Evolutionary conservation across 2,329 filamentous ascomycete species (phyloP).

Genomic region (Pyrenochaeta sp.): DNA sequence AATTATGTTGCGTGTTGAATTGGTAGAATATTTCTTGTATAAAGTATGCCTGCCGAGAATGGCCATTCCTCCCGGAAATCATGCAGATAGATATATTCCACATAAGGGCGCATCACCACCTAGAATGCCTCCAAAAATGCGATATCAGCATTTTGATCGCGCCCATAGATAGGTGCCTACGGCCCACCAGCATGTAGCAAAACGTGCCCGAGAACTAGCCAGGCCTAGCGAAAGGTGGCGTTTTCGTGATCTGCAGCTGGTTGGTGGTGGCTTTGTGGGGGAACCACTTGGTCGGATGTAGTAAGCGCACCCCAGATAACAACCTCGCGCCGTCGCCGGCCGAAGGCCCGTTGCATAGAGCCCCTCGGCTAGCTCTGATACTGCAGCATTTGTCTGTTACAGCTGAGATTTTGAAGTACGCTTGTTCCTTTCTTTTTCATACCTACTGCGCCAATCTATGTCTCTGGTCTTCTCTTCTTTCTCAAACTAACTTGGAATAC

Average conservation of each 20-base stretch:
- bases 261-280: neutral
- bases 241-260: neutral
- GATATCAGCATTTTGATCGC: constrained; percentile 2
- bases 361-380: neutral
- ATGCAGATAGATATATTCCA: constrained; percentile 2
- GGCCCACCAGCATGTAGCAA: constrained; percentile 12
- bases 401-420: constrained; percentile 1
- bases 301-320: constrained; percentile 20
- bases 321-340: constrained; percentile 17
- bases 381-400: constrained; percentile 10
- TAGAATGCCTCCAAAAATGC: neutral
- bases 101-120: neutral
- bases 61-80: neutral
- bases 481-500: neutral
- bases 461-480: neutral
- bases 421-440: neutral
- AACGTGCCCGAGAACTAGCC: neutral
- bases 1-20: neutral
- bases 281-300: constrained; percentile 1
- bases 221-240: neutral
- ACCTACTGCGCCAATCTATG: constrained; percentile 1
- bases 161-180: constrained; percentile 26
- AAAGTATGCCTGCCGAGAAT: neutral
- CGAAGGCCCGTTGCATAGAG: constrained; percentile 22
- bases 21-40: neutral